A percentile compares a stretch with the other conserved stretches of the same genome.
These are phyloP conservation scores for Alternaria viburni DNA, from an alignment of 2,329 filamentous ascomycete species.

Conservation along the genomic window DNA sequence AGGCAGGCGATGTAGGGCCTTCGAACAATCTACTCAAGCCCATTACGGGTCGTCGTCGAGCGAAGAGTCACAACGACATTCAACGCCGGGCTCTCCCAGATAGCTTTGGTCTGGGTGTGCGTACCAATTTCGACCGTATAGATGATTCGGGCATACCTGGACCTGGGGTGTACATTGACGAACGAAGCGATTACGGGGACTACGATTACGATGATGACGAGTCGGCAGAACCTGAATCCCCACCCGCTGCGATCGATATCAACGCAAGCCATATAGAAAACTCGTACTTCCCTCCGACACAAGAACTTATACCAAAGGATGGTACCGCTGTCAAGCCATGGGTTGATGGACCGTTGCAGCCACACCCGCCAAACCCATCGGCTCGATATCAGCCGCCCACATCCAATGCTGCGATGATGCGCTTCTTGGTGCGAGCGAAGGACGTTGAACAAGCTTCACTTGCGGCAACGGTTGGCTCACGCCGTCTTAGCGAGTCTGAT, in stretches of 20 bases:
- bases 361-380: slow-evolving; percentile 38
- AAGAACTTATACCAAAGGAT: slow-evolving; percentile 26
- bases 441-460: slow-evolving; percentile 62
- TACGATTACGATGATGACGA: slow-evolving; percentile 46
- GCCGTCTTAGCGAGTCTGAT: slow-evolving; percentile 68
- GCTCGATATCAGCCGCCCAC: slow-evolving; percentile 57
- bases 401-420: slow-evolving; percentile 62
- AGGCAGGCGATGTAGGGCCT: slow-evolving; percentile 50
- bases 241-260: slow-evolving; percentile 43
- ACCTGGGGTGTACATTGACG: slow-evolving; percentile 55
- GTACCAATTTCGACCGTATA: slow-evolving; percentile 36
- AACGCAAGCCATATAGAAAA: slow-evolving; percentile 30
- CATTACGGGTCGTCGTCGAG: slow-evolving; percentile 50
- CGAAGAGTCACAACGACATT: slow-evolving; percentile 55
- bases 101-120: slow-evolving; percentile 42
- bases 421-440: slow-evolving; percentile 56
- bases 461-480: slow-evolving; percentile 74
- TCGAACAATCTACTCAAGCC: slow-evolving; percentile 36
- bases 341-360: slow-evolving; percentile 53
- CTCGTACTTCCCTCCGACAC: slow-evolving; percentile 40
- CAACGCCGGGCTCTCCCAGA: slow-evolving; percentile 29
- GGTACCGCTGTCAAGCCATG: slow-evolving; percentile 52
- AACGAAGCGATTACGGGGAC: slow-evolving; percentile 47
- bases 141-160: slow-evolving; percentile 56
- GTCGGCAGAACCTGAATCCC: slow-evolving; percentile 40